phyloP scores from a whole-genome alignment of 2,329 filamentous ascomycete genomes.

The Sporothrix pallida region DNA sequence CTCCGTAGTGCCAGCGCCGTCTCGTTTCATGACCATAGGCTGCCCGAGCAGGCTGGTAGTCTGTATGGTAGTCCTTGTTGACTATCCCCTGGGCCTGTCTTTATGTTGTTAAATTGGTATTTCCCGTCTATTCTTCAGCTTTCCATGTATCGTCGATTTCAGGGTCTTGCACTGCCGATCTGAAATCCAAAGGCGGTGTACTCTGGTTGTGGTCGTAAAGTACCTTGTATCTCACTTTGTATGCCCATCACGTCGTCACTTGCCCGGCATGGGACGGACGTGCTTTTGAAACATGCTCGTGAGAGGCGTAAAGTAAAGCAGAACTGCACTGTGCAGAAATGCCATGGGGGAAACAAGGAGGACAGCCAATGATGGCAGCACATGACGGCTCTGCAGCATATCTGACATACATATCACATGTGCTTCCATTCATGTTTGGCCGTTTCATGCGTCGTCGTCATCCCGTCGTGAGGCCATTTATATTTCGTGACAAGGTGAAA shows the following conservation, averaged over 20 bases:
- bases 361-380: neutral
- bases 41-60: neutral
- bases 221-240: neutral
- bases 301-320: slow-evolving; percentile 23
- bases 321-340: neutral
- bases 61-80: neutral
- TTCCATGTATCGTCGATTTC: slow-evolving; percentile 11
- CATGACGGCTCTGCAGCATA: slow-evolving; percentile 3
- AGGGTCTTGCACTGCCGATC: slow-evolving; percentile 15
- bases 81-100: neutral
- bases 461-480: neutral
- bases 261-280: neutral
- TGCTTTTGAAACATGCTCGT: slow-evolving; percentile 23
- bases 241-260: neutral
- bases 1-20: slow-evolving; percentile 16
- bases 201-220: neutral
- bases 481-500: neutral
- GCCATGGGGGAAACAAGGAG: neutral
- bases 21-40: slow-evolving; percentile 24
- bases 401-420: slow-evolving; percentile 1
- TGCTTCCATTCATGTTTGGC: neutral
- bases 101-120: neutral
- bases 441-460: slow-evolving; percentile 18
- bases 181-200: neutral
- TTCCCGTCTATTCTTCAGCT: slow-evolving; percentile 14